These are phyloP conservation scores for Diversispora eburnea DNA, from an alignment of 192 early-diverging fungal species.

Conservation along the genomic window DNA sequence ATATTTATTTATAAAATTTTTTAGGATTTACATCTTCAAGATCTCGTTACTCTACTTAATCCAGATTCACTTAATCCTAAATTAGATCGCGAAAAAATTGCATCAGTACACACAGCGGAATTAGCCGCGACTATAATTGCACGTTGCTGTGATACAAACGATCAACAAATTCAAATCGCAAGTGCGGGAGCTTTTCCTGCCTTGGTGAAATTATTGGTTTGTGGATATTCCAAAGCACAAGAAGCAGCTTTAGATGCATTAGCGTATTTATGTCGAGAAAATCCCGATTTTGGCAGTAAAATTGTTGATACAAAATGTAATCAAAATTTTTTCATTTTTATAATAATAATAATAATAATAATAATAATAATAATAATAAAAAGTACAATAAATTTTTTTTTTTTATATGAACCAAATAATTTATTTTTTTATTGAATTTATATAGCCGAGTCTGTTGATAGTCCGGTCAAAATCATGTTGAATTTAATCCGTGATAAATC, in stretches of 20 bases:
- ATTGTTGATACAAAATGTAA: slow-evolving; percentile 53
- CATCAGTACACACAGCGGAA: slow-evolving; percentile 54
- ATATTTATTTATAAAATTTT: background rate
- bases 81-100: slow-evolving; percentile 34
- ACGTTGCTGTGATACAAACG: slow-evolving; percentile 52
- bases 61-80: slow-evolving; percentile 32
- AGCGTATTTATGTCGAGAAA: slow-evolving; percentile 61
- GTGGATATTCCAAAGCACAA: slow-evolving; percentile 60
- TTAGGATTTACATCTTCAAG: slow-evolving; percentile 43
- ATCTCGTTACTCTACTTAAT: slow-evolving; percentile 49
- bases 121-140: slow-evolving; percentile 63
- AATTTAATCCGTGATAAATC: slow-evolving; percentile 63
- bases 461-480: slow-evolving; percentile 54
- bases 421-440: slow-evolving; percentile 3
- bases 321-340: background rate
- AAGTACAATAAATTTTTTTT: no score
- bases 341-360: background rate
- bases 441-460: slow-evolving; percentile 41
- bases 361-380: no score
- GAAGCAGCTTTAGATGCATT: slow-evolving; percentile 77
- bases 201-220: slow-evolving; percentile 53
- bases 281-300: slow-evolving; percentile 47
- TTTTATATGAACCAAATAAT: background rate
- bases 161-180: slow-evolving; percentile 61
- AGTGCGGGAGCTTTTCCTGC: slow-evolving; percentile 52